phyloP scores from a whole-genome alignment of 805 yeast genomes.

The Myxozyma neglecta region DNA sequence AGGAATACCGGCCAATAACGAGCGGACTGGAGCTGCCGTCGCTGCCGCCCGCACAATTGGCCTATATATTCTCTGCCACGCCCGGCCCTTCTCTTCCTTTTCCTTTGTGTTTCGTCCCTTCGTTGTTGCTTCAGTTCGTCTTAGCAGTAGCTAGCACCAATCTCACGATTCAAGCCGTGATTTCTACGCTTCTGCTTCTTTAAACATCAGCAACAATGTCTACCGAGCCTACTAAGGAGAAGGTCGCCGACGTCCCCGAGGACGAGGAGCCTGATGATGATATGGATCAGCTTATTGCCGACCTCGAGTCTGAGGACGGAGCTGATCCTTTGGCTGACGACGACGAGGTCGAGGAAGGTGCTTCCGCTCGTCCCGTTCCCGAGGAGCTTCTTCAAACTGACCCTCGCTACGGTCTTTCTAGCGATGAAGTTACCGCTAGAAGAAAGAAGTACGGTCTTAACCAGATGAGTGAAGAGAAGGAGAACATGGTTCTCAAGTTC shows the following conservation, averaged over 20 bases:
- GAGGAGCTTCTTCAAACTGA: constrained; percentile 83
- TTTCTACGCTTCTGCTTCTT: constrained; percentile 2
- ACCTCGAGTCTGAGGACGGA: constrained; percentile 64
- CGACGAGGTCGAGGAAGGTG: constrained; percentile 48
- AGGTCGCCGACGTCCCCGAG: constrained; percentile 54
- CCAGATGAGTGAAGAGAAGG: constrained; percentile 88
- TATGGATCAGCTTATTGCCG: constrained; percentile 57
- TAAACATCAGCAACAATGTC: constrained; percentile 17
- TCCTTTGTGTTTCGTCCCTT: constrained; percentile 4
- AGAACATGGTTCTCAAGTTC: constrained; percentile 76
- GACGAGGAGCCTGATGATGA: constrained; percentile 67
- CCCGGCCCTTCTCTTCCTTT: constrained; percentile 2
- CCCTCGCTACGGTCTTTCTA: constrained; percentile 71
- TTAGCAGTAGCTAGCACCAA: constrained; percentile 11
- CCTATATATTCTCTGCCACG: constrained; percentile 18
- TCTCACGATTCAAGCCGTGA: background rate
- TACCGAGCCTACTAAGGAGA: constrained; percentile 34
- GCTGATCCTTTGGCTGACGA: constrained; percentile 48
- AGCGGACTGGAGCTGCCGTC: constrained; percentile 1
- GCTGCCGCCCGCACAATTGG: constrained; percentile 13
- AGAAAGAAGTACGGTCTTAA: constrained; percentile 88
- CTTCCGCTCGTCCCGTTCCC: constrained; percentile 74
- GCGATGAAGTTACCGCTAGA: constrained; percentile 77
- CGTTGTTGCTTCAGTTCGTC: background rate
- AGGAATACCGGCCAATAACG: background rate